phyloP scores from a whole-genome alignment of 768 basidiomycete species.

The Auriscalpium orientale region DNA sequence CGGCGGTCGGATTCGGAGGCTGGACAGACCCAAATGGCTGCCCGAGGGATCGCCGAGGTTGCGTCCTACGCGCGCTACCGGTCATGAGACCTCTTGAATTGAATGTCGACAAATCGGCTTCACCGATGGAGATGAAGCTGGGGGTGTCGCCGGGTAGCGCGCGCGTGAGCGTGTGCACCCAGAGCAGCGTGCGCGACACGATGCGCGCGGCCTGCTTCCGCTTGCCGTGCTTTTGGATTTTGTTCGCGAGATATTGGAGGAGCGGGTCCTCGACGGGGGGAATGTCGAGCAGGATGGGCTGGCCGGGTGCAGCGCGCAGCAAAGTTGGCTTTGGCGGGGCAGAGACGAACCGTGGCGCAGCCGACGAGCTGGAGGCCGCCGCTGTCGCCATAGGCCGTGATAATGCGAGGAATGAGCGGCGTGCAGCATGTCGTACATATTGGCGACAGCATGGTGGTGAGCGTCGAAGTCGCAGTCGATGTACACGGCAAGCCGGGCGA shows the following conservation, averaged over 20 bases:
- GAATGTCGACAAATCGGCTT: too few species aligned
- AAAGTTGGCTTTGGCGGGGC: neutral
- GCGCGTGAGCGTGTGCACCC: slow-evolving; percentile 68
- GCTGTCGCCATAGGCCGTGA: slow-evolving; percentile 8
- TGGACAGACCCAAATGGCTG: too few species aligned
- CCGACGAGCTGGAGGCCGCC: too few species aligned
- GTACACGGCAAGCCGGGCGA: too few species aligned
- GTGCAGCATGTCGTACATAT: slow-evolving; percentile 2
- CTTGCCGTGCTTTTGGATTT: slow-evolving; percentile 57
- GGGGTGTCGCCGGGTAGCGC: too few species aligned
- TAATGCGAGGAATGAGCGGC: slow-evolving; percentile 2
- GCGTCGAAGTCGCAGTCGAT: too few species aligned
- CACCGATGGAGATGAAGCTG: too few species aligned
- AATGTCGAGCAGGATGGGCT: slow-evolving; percentile 34
- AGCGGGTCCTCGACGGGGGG: slow-evolving; percentile 74
- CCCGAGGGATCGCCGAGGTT: too few species aligned
- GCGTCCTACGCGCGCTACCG: too few species aligned
- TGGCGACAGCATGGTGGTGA: slow-evolving; percentile 4
- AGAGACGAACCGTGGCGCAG: neutral
- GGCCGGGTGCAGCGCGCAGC: neutral
- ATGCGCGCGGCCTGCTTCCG: slow-evolving; percentile 51
- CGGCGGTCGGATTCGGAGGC: too few species aligned
- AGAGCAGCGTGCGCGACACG: slow-evolving; percentile 55
- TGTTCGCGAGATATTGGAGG: slow-evolving; percentile 56
- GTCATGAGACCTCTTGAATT: too few species aligned